Evolutionary conservation across 1,139 yeast species (phyloP).

Genomic region (Scheffersomyces insectosa): DNA sequence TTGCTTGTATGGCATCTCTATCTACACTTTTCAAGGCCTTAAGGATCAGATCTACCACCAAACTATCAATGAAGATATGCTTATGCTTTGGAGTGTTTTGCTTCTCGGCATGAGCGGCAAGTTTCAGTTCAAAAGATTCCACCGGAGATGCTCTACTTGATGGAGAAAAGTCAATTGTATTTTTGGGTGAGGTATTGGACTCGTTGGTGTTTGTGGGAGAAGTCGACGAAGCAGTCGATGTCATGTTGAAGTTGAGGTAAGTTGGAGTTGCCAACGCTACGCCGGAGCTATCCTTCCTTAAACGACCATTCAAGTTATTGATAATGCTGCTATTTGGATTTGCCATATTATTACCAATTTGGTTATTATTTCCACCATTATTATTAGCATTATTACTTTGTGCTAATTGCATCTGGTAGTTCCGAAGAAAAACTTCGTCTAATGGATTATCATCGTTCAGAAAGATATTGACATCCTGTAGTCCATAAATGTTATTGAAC

Average conservation of each 20-base stretch:
- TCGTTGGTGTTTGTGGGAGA: slow-evolving; percentile 42
- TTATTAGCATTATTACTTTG: too few species aligned
- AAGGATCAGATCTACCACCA: slow-evolving; percentile 18
- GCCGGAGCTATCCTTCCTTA: not conserved
- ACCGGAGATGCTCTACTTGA: slow-evolving; percentile 11
- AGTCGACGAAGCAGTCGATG: slow-evolving; percentile 27
- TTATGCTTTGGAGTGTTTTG: slow-evolving; percentile 26
- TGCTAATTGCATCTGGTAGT: slow-evolving; percentile 6
- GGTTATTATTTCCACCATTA: too few species aligned
- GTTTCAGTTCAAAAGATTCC: slow-evolving; percentile 10
- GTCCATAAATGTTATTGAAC: slow-evolving; percentile 14
- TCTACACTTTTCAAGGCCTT: slow-evolving; percentile 19
- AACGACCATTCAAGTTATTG: not conserved
- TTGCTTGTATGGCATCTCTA: slow-evolving; percentile 19
- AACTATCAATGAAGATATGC: slow-evolving; percentile 31
- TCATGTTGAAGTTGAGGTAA: slow-evolving; percentile 11
- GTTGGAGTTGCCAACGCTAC: not conserved
- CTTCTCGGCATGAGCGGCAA: slow-evolving; percentile 18
- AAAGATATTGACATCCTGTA: slow-evolving; percentile 37
- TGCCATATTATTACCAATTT: not conserved
- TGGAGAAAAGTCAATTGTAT: slow-evolving; percentile 18
- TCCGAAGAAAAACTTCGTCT: slow-evolving; percentile 33
- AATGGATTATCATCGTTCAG: slow-evolving; percentile 41
- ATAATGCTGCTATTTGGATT: not conserved
- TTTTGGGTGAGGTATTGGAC: slow-evolving; percentile 27